Evolutionary conservation across 345 rosid genomes (phyloP), one percentile per base, ranked within the genome.

Genomic region (Populus ilicifolia): DNA sequence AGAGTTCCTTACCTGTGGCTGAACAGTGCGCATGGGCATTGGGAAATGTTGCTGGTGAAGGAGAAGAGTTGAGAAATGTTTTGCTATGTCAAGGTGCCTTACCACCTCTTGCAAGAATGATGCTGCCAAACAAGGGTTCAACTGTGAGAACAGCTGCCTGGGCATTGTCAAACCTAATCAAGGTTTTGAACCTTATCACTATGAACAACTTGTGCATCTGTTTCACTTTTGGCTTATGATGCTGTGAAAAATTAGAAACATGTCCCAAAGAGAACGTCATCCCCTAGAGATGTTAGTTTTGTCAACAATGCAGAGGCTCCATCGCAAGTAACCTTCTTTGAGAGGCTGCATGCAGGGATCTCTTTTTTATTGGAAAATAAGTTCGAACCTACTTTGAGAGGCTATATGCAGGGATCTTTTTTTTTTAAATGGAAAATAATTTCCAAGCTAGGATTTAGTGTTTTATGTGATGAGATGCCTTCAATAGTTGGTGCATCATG

Each of bases 1-100:
- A 92, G 84, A 96, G 93, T 86, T 91, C 95, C 64, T 84, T 77
- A 48, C 94, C 90, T 43, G 97, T 96, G 78, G 97, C 97, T 66
- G 99, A 94, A 92, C 98, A 94, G 83, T 94, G 98, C 75, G 94
- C 98, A 48, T 92, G 98, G 99, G 99, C 97, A 27, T 84, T 93
- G 84, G 99, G 98, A 78, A 96, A 96, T 86, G 97, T 91, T 73
- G 99, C 99, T 18, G 95, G 97, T 76, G 98, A 94, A 88, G 99
- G 98, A 83, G 94, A 90, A 84, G 99, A 92, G 73, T 85, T 96
- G 78, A 88, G 97, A 80, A 90, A 85, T 84, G 82, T 94, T 80
- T 87, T 96, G 87, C 87, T 94, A 79, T 88, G 92, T 38, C 99
- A 96, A 86, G 98, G 99, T 69, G 94, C 92, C 85, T 88, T 94